Percentiles rank a stretch among this genome's conserved stretches.
phyloP scores from a whole-genome alignment of 495 filamentous ascomycete genomes.

The Penicillium cinerascens region DNA sequence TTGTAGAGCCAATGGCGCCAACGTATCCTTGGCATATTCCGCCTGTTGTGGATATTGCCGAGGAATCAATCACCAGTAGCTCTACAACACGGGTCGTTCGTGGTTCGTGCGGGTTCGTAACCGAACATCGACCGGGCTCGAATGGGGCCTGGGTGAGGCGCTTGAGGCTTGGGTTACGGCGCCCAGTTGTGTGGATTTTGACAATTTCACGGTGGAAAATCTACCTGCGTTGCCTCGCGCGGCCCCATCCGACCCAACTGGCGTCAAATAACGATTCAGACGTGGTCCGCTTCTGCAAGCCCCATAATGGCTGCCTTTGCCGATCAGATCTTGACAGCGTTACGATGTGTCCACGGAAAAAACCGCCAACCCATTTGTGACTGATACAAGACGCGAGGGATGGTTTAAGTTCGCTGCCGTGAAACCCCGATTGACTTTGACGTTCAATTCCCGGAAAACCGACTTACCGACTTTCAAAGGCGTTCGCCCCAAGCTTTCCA shows the following conservation, averaged over 20 bases:
- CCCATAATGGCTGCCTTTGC: constrained; percentile 14
- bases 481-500: constrained; percentile 2
- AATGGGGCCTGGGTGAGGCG: neutral
- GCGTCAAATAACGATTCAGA: neutral
- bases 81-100: neutral
- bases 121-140: too few relatives aligned
- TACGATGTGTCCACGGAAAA: neutral
- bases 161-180: neutral
- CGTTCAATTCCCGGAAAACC: constrained; percentile 17
- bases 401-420: constrained; percentile 7
- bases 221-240: constrained; percentile 20
- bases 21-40: neutral
- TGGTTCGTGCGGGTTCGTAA: too few relatives aligned
- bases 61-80: too few relatives aligned
- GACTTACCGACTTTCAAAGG: constrained; percentile 9
- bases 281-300: constrained; percentile 13
- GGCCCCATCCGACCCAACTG: constrained; percentile 8
- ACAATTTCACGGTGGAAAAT: neutral
- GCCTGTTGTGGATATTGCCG: neutral
- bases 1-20: neutral
- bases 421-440: constrained; percentile 13
- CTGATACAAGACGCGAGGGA: constrained; percentile 16
- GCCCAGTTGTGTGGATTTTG: neutral
- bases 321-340: constrained; percentile 8
- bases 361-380: neutral